Evolutionary conservation across 441 rosid species (phyloP), one percentile per base, ranked within the genome.

Genomic region (Pelargonium cotyledonis): DNA sequence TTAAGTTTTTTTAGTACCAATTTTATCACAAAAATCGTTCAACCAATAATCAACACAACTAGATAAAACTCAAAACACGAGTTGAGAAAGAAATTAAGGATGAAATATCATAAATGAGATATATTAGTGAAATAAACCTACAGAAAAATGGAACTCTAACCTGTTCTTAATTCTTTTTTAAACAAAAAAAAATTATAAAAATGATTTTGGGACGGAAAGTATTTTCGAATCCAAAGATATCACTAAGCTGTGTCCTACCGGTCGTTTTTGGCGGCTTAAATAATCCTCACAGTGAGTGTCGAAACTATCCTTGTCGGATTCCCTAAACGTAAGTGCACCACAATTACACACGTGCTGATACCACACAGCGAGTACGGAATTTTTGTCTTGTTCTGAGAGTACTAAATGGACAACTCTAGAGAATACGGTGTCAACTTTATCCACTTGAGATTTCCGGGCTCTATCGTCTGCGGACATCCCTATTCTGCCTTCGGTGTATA

Each of bases 191-290:
- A 23, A 23, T 23, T 0, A 23, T 23, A 23, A 23, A 23, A 23
- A 23, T 23, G 26, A 23, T 23, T 23, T 23, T 23, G 26, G 26
- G 26, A 23, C 26, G 26, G 26, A 23, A 23, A 23, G 26, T 23
- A 23, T 23, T 23, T 23, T 23, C 26, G 0, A 0, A 23, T 23
- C 26, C 26, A 23, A 23, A 23, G 26, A 23, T 23, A 23, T 23
- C 26, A 23, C 26, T 23, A 23, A 23, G n/a, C 15, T 6, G 12
- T 11, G 16, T 49, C 57, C 57, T 14, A 49, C 57, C 3, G 57
- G 57, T 51, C 57, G 57, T n/a, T 51, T 51, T 51, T 51, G 57
- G 57, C 57, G 57, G 57, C 57, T 23, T 51, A n/a, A 51, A 51
- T 18, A 51, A 6, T 51, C 19, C 57, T 51, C 15, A 14, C 6